These are phyloP conservation scores for Millerozyma miso DNA, from an alignment of 805 yeast species.

Conservation along the genomic window DNA sequence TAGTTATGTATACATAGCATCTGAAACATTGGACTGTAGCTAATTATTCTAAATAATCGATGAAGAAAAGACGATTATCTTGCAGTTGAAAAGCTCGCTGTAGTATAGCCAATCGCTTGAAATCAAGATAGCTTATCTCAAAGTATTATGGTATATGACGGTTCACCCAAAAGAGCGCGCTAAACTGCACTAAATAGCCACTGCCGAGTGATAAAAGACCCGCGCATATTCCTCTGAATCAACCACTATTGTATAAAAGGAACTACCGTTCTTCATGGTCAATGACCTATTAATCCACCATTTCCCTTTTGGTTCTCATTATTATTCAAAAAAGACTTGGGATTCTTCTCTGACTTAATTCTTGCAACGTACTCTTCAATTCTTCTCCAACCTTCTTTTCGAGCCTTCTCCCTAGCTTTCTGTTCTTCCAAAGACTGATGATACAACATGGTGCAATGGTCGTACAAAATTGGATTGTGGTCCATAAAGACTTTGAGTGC, in stretches of 20 bases:
- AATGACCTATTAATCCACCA: not conserved
- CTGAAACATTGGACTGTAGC: not conserved
- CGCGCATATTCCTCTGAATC: too few species aligned
- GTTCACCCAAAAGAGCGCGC: too few species aligned
- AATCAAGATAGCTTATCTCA: too few species aligned
- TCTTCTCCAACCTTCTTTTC: conserved; percentile 67
- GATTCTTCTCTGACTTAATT: conserved; percentile 14
- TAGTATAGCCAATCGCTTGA: too few species aligned
- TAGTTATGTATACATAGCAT: not conserved
- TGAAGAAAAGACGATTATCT: not conserved
- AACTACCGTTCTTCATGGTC: too few species aligned
- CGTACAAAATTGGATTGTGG: conserved; percentile 84
- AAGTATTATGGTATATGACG: too few species aligned
- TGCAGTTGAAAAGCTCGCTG: not conserved
- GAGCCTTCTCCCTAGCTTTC: conserved; percentile 54
- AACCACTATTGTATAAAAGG: too few species aligned
- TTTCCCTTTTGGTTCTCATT: conserved; percentile 1
- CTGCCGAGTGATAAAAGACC: too few species aligned
- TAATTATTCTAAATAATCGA: not conserved
- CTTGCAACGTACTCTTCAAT: conserved; percentile 56
- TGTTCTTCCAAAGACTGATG: conserved; percentile 76
- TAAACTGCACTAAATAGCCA: too few species aligned
- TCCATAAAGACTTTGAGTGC: conserved; percentile 92
- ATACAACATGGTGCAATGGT: conserved; percentile 85
- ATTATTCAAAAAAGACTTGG: not conserved